Base-by-base conservation (phyloP, 768 basidiomycete species). In the Clathrus columnatus region DNA sequence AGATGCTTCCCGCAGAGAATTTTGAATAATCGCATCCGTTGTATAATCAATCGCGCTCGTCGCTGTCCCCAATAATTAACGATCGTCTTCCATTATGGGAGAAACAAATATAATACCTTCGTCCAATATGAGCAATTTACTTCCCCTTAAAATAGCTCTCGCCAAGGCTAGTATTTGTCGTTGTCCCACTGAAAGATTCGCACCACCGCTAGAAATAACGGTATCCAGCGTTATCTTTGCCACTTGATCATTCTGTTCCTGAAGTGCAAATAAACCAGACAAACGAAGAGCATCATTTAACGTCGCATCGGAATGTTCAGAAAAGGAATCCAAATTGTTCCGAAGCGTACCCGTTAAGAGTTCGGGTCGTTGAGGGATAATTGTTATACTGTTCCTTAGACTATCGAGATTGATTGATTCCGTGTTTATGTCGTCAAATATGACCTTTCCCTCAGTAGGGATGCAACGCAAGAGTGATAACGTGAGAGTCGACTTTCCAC, bases 91-190 rank as follows among this genome's bases (percentile, higher is more conserved):
- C n/a, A n/a, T n/a, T n/a, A n/a, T n/a, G n/a, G n/a, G n/a, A n/a
- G n/a, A n/a, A n/a, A n/a, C n/a, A n/a, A n/a, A n/a, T n/a, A n/a
- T n/a, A 64, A 28, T 24, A 73, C 74, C 74, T 64, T 83, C 82
- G 55, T 84, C 82, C 2, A 83, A 65, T 44, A 83, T 76, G 41
- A 82, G 67, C 8, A 84, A 60, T 60, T 81, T 82, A 62, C 76
- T 80, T 45, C 70, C 64, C 17, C 81, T 68, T 1, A 82, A 75
- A 55, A 83, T 75, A 1, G 82, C 81, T 23, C 82, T 69, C 0
- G 82, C 81, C 0, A 84, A 69, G 0, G 80, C 80, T 17, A 84
- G 65, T 14, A 84, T 74, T 63, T 83, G 82, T 10, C 80, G 68
- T 61, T 84, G 78, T 4, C 82, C 80, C n/a, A 83, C 73, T 3